Percentiles rank a stretch among this genome's conserved stretches.
These are phyloP conservation scores for Haplographium delicatum DNA, from an alignment of 495 filamentous ascomycete species.

Conservation along the genomic window DNA sequence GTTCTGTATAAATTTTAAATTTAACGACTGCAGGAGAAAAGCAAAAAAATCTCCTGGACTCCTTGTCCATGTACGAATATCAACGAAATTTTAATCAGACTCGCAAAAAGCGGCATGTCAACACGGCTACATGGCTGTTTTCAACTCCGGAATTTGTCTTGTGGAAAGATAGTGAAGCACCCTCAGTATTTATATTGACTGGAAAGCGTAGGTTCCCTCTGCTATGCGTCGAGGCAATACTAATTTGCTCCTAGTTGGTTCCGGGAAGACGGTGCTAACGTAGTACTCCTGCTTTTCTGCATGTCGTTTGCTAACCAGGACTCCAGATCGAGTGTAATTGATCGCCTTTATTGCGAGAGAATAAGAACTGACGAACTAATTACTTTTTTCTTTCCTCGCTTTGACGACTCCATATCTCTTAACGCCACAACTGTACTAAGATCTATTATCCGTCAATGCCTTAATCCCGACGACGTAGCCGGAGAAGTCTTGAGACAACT, in stretches of 20 bases:
- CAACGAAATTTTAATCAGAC: slow-evolving; percentile 9
- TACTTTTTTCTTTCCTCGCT: slow-evolving; percentile 20
- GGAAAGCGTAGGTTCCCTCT: slow-evolving; percentile 20
- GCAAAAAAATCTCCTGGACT: slow-evolving; percentile 9
- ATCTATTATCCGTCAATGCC: slow-evolving; percentile 19
- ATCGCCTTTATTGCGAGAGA: slow-evolving; percentile 14
- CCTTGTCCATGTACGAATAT: slow-evolving; percentile 14
- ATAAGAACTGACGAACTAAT: slow-evolving; percentile 13
- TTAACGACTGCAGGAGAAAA: slow-evolving; percentile 8
- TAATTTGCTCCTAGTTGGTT: slow-evolving; percentile 20
- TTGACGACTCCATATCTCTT: slow-evolving; percentile 21
- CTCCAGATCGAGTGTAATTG: slow-evolving; percentile 23
- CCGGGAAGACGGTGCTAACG: slow-evolving; percentile 29
- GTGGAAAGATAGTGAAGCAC: slow-evolving; percentile 13
- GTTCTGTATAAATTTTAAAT: neutral
- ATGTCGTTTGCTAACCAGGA: slow-evolving; percentile 6
- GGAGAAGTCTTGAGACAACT: slow-evolving; percentile 7
- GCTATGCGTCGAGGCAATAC: neutral
- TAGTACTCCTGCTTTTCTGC: slow-evolving; percentile 13
- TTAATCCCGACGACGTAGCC: slow-evolving; percentile 15
- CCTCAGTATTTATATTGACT: slow-evolving; percentile 23
- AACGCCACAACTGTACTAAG: slow-evolving; percentile 23
- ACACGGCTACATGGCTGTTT: slow-evolving; percentile 22
- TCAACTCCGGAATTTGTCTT: slow-evolving; percentile 15
- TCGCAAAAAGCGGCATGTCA: slow-evolving; percentile 17